A percentile compares a stretch with the other conserved stretches of the same genome.
Evolutionary conservation across 2,329 filamentous ascomycete species (phyloP).

Genomic region (Zarea fungicola): DNA sequence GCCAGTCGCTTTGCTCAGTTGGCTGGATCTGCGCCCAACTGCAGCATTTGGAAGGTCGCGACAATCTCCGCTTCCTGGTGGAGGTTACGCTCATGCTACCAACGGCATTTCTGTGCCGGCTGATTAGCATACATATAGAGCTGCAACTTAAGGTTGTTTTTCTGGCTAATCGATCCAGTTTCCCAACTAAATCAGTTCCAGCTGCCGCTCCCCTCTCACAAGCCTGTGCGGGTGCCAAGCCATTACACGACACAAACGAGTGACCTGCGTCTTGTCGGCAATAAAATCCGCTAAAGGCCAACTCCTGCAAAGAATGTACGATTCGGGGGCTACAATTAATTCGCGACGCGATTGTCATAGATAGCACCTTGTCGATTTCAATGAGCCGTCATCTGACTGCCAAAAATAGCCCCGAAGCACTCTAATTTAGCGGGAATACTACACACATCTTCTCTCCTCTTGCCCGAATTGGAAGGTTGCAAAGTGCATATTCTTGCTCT

Average conservation of each 20-base stretch:
- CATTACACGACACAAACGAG: neutral
- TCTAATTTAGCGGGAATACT: conserved; percentile 2
- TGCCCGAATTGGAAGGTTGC: conserved; percentile 5
- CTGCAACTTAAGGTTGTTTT: neutral
- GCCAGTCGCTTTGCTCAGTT: neutral
- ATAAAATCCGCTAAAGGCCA: neutral
- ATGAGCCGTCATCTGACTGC: conserved; percentile 3
- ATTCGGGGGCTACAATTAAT: neutral
- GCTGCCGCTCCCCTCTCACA: neutral
- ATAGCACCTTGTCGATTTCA: no score
- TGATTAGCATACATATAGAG: no score
- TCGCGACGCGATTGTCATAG: no score
- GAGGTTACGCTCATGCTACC: neutral
- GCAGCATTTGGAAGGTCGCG: conserved; percentile 4
- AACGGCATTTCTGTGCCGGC: conserved; percentile 1
- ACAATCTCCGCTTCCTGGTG: neutral
- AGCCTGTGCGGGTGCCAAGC: neutral
- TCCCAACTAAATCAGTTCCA: no score
- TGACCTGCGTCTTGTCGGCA: no score
- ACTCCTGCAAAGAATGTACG: no score
- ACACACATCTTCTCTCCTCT: neutral
- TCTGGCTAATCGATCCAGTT: neutral
- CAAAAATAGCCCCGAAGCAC: no score
- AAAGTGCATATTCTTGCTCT: no score
- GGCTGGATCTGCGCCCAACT: neutral